phyloP scores from a whole-genome alignment of 1,284 basidiomycete species.

The Tylopilus sp. region DNA sequence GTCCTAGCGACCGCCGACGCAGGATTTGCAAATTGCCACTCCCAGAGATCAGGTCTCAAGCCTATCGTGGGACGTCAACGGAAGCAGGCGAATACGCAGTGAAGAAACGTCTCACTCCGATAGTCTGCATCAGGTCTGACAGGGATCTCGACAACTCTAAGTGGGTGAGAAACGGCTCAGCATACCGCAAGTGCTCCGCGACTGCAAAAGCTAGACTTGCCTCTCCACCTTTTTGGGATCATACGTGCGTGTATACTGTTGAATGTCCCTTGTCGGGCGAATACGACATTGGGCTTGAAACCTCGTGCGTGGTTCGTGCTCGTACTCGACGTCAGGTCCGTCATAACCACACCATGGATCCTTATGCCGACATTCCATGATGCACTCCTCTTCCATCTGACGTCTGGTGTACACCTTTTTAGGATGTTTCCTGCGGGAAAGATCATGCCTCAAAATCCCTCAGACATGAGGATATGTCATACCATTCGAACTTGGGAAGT shows the following conservation, averaged over 20 bases:
- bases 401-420: constrained; percentile 5
- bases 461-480: constrained; percentile 21
- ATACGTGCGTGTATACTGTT: constrained; percentile 57
- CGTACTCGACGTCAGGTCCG: constrained; percentile 49
- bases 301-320: constrained; percentile 57
- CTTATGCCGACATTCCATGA: constrained; percentile 50
- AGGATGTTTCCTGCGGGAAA: constrained; percentile 36
- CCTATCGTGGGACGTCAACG: constrained; percentile 15
- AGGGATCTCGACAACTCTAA: constrained; percentile 65
- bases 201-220: constrained; percentile 31
- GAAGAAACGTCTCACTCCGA: constrained; percentile 51
- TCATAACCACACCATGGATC: constrained; percentile 55
- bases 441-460: constrained; percentile 19
- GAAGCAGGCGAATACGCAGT: not conserved
- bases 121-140: constrained; percentile 67
- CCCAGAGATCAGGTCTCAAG: constrained; percentile 36
- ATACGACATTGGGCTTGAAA: constrained; percentile 61
- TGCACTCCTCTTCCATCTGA: constrained; percentile 24
- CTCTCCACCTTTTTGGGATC: constrained; percentile 52
- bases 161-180: constrained; percentile 1
- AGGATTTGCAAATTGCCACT: constrained; percentile 65
- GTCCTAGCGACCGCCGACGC: constrained; percentile 61
- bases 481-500: constrained; percentile 78
- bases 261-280: constrained; percentile 58
- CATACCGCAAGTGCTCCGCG: not conserved